Evolutionary conservation across 2,329 filamentous ascomycete species (phyloP).

Genomic region (Chaetothyriales sp.): DNA sequence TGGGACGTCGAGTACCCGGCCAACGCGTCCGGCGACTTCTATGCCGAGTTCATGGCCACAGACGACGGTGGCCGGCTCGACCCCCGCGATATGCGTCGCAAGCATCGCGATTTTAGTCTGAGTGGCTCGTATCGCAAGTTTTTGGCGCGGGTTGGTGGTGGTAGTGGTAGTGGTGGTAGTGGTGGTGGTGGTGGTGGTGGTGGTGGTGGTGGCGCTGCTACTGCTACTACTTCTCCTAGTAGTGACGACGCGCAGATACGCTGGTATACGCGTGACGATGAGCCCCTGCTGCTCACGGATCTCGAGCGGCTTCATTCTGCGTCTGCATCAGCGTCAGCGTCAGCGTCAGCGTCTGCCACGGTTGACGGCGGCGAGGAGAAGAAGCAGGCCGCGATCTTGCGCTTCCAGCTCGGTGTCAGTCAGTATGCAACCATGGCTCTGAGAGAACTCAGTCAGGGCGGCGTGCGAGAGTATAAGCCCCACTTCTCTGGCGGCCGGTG

Average conservation of each 20-base stretch:
- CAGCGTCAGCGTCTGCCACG: neutral
- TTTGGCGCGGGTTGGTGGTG: constrained; percentile 52
- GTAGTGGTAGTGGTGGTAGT: constrained; percentile 28
- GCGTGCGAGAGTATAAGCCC: constrained; percentile 45
- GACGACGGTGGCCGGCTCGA: constrained; percentile 63
- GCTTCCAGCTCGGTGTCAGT: constrained; percentile 60
- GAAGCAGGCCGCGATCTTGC: constrained; percentile 33
- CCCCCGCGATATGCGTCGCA: constrained; percentile 72
- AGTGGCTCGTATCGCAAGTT: constrained; percentile 79
- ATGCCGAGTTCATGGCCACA: constrained; percentile 70
- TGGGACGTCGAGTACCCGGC: constrained; percentile 75
- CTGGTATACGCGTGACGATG: neutral
- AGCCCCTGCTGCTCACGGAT: constrained; percentile 64
- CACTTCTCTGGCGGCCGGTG: constrained; percentile 40
- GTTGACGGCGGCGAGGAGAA: constrained; percentile 3
- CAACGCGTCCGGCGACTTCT: constrained; percentile 73
- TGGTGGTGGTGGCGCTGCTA: neutral
- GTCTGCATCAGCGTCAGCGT: neutral
- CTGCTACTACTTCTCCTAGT: no score
- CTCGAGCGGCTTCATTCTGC: constrained; percentile 38
- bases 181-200: neutral
- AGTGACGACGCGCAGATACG: no score
- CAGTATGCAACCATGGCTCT: constrained; percentile 77
- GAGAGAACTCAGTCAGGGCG: constrained; percentile 61
- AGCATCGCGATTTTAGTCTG: constrained; percentile 74